phyloP scores from a whole-genome alignment of 2,329 filamentous ascomycete species.

The Penicillium glabrum region DNA sequence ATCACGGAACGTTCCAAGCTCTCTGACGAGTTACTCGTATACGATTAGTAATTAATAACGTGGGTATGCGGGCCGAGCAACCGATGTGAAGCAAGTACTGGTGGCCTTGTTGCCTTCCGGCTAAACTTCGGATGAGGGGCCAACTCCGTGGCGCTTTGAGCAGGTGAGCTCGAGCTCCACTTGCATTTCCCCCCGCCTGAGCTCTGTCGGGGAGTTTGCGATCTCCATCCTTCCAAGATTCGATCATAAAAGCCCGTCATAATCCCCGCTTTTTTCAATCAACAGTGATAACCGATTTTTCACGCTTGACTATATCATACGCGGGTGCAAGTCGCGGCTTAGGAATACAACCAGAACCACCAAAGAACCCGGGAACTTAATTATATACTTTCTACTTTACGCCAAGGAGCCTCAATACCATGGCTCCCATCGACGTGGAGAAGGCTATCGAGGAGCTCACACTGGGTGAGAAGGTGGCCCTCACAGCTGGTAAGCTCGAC shows the following conservation, averaged over 20 bases:
- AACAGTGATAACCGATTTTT: background rate
- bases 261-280: background rate
- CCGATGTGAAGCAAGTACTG: background rate
- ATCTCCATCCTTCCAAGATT: background rate
- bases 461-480: constrained; percentile 58
- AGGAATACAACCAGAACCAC: background rate
- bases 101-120: constrained; percentile 11
- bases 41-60: background rate
- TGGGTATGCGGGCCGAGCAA: constrained; percentile 4
- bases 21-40: background rate
- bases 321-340: background rate
- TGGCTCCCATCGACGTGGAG: constrained; percentile 39
- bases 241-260: background rate
- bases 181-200: background rate
- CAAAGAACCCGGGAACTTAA: background rate
- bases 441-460: constrained; percentile 55
- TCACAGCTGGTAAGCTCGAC: constrained; percentile 34
- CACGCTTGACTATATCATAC: background rate
- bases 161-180: constrained; percentile 4
- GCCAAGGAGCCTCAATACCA: constrained; percentile 14
- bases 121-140: constrained; percentile 29
- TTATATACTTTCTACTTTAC: background rate
- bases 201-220: background rate
- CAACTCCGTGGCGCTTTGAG: constrained; percentile 18
- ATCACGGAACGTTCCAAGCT: background rate